Base-by-base conservation (phyloP, 164 flowering plant genomes). In the Annona squamosa region DNA sequence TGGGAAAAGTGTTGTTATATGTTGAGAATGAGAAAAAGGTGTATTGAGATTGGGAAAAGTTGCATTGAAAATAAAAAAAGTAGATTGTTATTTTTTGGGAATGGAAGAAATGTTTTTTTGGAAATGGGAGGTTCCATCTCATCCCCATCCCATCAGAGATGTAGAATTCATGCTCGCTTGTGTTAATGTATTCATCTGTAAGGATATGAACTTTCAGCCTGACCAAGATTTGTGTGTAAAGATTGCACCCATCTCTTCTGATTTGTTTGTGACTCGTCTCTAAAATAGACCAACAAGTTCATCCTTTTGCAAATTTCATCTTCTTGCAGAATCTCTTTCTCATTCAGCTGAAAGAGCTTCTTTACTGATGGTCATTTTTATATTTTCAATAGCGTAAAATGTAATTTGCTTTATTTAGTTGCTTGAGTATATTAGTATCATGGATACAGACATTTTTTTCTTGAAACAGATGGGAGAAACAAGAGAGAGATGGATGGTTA, bases 401-500 rank as follows among this genome's bases (percentile, higher is more conserved):
- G 13, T 10, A 12, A 52, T 52, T 9, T 52, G 59, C 13, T 52
- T 52, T 10, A 10, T 52, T 52, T n/a, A 0, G 4, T 63, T 63
- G 18, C 18, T 17, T 63, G 19, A 63, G 18, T n/a, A n/a, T n/a
- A 3, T 17, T 17, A 3, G 16, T 56, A 16, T 19, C 18, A 10
- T 19, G 18, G 37, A 17, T 37, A 63, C 65, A 16, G 5, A 37
- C 46, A n/a, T 46, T 19, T 47, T 52, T 70, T 9, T 68, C 62
- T 63, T 76, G 67, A 48, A 41, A 56, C 86, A 96, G 99, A 80
- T 86, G 87, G 82, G 43, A 84, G 70, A 57, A 85, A 82, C 71
- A 66, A 75, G 37, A 90, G 83, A 66, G 88, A 86, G 63, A 88
- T 96, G 98, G 97, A 92, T 76, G 94, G 98, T 1, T 93, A 89